Conservation (phyloP, 2,329 filamentous ascomycete species). For the Biscogniauxia mediterranea region DNA sequence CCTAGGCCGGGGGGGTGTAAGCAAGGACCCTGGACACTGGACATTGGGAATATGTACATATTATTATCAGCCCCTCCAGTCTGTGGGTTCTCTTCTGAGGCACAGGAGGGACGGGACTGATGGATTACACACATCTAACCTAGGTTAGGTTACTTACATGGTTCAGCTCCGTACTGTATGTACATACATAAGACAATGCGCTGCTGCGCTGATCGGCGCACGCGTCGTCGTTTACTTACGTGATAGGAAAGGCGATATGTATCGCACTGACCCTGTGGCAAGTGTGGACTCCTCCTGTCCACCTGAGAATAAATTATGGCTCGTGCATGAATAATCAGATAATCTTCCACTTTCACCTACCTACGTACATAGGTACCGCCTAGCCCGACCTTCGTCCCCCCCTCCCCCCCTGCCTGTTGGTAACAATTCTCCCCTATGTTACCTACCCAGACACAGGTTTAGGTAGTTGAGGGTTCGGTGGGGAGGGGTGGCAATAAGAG, state of each 20-base stretch:
- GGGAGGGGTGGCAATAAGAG: not conserved
- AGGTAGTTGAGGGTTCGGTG: too few species aligned
- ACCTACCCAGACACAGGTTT: not conserved
- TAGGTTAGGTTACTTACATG: not conserved
- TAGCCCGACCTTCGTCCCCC: not conserved
- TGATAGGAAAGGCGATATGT: slow-evolving; percentile 9
- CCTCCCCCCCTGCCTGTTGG: not conserved
- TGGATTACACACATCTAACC: not conserved
- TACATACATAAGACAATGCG: not conserved
- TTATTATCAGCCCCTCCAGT: not conserved
- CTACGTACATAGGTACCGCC: slow-evolving; percentile 3
- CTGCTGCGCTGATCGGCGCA: slow-evolving; percentile 13
- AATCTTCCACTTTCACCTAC: not conserved
- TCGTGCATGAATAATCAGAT: slow-evolving; percentile 2
- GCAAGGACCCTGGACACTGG: not conserved
- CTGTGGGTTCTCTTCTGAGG: not conserved
- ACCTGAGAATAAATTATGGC: slow-evolving; percentile 5
- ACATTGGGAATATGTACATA: not conserved
- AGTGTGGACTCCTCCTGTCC: slow-evolving; percentile 7
- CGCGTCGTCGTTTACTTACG: slow-evolving; percentile 2
- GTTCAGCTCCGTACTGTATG: not conserved
- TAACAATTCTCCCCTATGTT: not conserved
- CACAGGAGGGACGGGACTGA: not conserved
- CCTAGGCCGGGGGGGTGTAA: slow-evolving; percentile 4
- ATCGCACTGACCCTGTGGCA: slow-evolving; percentile 11